phyloP scores from a whole-genome alignment of 306 rosid genomes.

The Begonia loranthoides region DNA sequence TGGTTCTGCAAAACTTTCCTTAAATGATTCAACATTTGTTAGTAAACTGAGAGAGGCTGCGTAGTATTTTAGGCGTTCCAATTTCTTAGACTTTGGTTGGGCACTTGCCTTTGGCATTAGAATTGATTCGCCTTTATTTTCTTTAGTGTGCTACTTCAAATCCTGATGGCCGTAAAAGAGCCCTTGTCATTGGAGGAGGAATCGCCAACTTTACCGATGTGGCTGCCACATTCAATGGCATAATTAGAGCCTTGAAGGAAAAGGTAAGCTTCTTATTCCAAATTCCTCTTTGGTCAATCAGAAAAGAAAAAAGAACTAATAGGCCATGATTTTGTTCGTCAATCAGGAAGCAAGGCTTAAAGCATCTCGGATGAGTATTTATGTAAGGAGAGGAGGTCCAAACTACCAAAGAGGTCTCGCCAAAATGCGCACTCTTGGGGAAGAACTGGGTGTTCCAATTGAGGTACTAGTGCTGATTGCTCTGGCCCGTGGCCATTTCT shows the following conservation, averaged over 20 bases:
- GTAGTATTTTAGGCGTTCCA: background rate
- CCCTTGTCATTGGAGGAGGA: constrained; percentile 95
- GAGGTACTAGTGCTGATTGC: constrained; percentile 34
- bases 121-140: background rate
- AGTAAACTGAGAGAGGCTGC: too few species aligned
- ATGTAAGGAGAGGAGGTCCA: constrained; percentile 96
- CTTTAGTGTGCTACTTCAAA: constrained; percentile 83
- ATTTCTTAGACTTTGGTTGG: background rate
- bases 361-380: constrained; percentile 74
- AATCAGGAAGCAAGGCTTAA: constrained; percentile 74
- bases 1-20: background rate
- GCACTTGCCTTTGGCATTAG: too few species aligned
- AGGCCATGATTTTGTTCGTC: background rate
- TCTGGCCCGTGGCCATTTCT: too few species aligned
- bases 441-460: constrained; percentile 75
- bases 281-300: background rate
- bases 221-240: constrained; percentile 91
- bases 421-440: constrained; percentile 77
- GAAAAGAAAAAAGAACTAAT: background rate
- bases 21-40: too few species aligned
- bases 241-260: constrained; percentile 84
- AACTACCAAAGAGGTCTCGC: constrained; percentile 90
- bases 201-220: constrained; percentile 95
- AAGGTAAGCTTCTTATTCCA: constrained; percentile 35
- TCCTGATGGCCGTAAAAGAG: constrained; percentile 80